Base-by-base conservation (phyloP, 345 rosid species). In the Populus tremula region DNA sequence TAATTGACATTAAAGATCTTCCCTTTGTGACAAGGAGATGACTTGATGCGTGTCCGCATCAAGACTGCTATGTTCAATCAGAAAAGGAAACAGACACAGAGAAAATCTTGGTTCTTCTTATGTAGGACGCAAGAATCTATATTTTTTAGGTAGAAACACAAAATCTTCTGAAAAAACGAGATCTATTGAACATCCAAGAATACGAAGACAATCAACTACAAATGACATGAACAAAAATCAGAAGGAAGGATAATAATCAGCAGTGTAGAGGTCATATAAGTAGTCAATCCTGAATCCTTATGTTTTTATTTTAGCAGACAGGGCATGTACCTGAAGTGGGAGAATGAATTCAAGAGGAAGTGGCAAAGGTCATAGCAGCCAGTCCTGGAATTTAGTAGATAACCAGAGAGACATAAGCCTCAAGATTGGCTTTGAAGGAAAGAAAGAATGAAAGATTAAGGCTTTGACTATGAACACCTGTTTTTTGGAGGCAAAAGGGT, bases 371-470 rank as follows among this genome's bases (percentile, higher is more conserved):
- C 71, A 39, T 39, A 71, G 72, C 70, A 63, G 71, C 72, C 67
- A 82, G 76, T 23, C 79, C 84, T 69, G 77, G 53, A 84, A 83
- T 80, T 76, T 65, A 82, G 78, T 23, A 49, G 75, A 77, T 23
- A 53, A 61, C 36, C 25, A 81, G 73, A 79, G 69, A 74, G 45
- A 67, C 63, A 76, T 75, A 61, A 77, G 47, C 65, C 82, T 33
- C 72, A 69, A 67, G 66, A 73, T 43, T 79, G 72, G 70, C 36
- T 69, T 74, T 73, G 77, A 78, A 82, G 81, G 43, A 39, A 72
- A 78, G 78, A 72, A 47, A 71, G 31, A 31, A 31, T 31, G 33
- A 33, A 33, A 75, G 63, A 35, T 35, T 62, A 0, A 71, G 59
- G 33, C 49, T 79, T 85, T 83, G 85, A 83, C 86, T 82, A 71